Base-by-base conservation (phyloP, 1,284 basidiomycete species). In the Sphaerobolus stellatus region DNA sequence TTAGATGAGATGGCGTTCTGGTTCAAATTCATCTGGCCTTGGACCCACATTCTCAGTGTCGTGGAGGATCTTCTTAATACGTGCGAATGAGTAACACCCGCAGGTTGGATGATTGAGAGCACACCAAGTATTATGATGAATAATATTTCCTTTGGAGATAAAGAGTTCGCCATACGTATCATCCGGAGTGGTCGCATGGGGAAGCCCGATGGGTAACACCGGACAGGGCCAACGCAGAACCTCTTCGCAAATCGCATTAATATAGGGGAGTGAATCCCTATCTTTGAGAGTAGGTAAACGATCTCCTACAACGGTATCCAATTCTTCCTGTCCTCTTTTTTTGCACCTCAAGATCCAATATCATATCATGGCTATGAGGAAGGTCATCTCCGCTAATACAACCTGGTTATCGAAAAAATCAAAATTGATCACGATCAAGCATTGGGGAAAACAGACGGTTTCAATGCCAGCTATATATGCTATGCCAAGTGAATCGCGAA, bases 211-310 rank as follows among this genome's bases (percentile, higher is more conserved):
- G 25, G 80, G 78, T 18, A 66, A 67, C 9, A 76, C 71, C 6
- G 81, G 78, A n/a, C 76, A n/a, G n/a, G n/a, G 72, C 69, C 75
- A 85, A 18, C 82, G 68, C 18, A 80, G 57, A 2, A 78, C 71
- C 60, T 86, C 84, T 57, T 77, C 77, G 50, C 82, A 58, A 4
- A 81, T 60, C 0, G 80, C 78, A 16, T 69, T 62, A 2, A 83
- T 64, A 59, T 80, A 83, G 1, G 66, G 68, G 18, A 83, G 60
- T 18, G 62, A 65, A 5, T 59, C 55, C 16, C 77, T 62, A 29
- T 80, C 74, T 7, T 62, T 61, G 25, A 77, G 71, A 11, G 66
- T 62, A 0, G 81, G 80, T 1, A 75, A 41, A 18, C 72, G 63
- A 14, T 69, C 66, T n/a, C 75, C 75, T 20, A 74, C 64, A 22